Conservation (phyloP, 768 basidiomycete genomes). For the Hypholoma fasciculare region DNA sequence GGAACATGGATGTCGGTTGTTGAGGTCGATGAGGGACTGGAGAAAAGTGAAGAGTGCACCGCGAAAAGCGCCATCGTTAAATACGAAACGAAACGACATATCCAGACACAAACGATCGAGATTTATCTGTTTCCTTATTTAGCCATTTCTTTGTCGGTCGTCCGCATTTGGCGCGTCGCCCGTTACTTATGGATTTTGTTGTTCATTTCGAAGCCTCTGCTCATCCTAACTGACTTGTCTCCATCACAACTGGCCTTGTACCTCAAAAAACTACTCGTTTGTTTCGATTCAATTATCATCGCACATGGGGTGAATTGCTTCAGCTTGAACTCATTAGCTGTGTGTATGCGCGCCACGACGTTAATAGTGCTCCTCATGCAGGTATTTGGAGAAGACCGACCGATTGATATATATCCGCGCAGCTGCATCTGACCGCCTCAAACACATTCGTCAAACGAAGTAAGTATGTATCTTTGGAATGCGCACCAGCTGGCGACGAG, state of each 20-base stretch:
- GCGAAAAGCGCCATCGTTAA: conserved; percentile 32
- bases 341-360: no score
- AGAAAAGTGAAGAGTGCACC: conserved; percentile 34
- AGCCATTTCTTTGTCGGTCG: conserved; percentile 39
- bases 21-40: conserved; percentile 1
- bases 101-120: conserved; percentile 29
- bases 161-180: conserved; percentile 27
- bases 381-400: no score
- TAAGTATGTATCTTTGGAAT: not conserved
- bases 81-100: conserved; percentile 22
- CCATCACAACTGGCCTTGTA: conserved; percentile 30
- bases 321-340: no score
- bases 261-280: conserved; percentile 11
- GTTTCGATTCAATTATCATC: not conserved
- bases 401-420: no score
- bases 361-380: no score
- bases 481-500: not conserved
- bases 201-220: conserved; percentile 19
- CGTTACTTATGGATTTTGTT: conserved; percentile 29
- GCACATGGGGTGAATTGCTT: not conserved
- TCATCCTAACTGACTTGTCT: conserved; percentile 16
- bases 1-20: conserved; percentile 40
- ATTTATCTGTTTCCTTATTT: conserved; percentile 30
- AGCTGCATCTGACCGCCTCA: no score
- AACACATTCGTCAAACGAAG: not conserved